These are phyloP conservation scores for Hortaea werneckii DNA, from an alignment of 2,329 filamentous ascomycete species.

Conservation along the genomic window DNA sequence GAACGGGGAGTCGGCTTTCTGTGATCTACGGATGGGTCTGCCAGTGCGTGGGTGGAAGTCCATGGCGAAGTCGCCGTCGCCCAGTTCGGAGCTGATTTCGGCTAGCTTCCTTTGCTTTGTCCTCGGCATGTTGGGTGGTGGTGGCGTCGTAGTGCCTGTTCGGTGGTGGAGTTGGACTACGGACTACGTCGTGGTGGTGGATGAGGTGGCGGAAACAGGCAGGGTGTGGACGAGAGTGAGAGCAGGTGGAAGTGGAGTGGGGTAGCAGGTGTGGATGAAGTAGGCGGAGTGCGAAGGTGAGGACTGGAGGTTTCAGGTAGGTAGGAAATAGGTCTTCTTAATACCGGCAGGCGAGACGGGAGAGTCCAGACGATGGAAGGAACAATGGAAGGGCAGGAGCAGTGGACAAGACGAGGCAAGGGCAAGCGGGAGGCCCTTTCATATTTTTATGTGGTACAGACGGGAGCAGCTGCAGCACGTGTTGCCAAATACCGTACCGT, in stretches of 20 bases:
- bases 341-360: no score
- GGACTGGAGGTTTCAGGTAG: no score
- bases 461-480: no score
- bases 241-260: neutral
- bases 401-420: no score
- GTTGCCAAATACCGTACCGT: no score
- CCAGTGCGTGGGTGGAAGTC: constrained; percentile 32
- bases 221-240: neutral
- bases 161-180: no score
- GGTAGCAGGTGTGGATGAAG: neutral
- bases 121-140: neutral
- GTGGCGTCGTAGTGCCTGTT: neutral
- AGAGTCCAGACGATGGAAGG: no score
- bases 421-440: no score
- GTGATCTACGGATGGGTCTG: constrained; percentile 32
- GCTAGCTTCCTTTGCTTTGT: neutral
- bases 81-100: constrained; percentile 12
- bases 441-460: no score
- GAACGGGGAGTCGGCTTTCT: constrained; percentile 30
- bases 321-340: no score
- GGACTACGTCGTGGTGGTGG: neutral
- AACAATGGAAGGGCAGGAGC: no score
- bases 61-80: constrained; percentile 16
- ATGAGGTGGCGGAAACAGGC: neutral
- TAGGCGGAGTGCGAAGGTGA: no score